Evolutionary conservation across 345 rosid species (phyloP), one percentile per base, ranked within the genome.

Genomic region (Euphorbia lathyris): DNA sequence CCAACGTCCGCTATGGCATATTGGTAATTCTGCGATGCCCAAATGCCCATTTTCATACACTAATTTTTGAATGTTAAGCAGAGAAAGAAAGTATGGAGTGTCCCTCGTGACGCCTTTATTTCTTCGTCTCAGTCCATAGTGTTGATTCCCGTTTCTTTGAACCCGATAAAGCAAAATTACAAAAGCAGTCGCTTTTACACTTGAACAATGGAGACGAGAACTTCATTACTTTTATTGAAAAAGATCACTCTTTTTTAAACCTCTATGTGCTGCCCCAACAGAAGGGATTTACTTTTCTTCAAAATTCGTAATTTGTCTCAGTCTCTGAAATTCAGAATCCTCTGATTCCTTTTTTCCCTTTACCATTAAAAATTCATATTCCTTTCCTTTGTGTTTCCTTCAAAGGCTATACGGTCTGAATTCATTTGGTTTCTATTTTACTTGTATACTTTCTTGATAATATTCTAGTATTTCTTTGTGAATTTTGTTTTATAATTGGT

Each of bases 141-240:
- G 57, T 34, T n/a, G 63, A n/a, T 67, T 79, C 63, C 42, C 42
- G 42, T 78, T 74, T 58, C 66, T 78, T 78, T 69, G 74, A 68
- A 79, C 74, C 82, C 77, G 72, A 74, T 78, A 78, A 85, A 83
- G 82, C 76, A 38, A 70, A 58, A 29, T 13, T 9, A 25, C 23
- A 65, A 56, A 68, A 75, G 53, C 22, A 30, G 38, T 70, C 76
- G 32, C 63, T 64, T 64, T 65, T 30, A 29, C 29, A 30, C 16
- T 2, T 1, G n/a, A n/a, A n/a, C 7, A 34, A 34, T 34, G 38
- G 38, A 7, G 38, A n/a, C n/a, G n/a, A n/a, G n/a, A n/a, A n/a
- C n/a, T n/a, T n/a, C n/a, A n/a, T n/a, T n/a, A n/a, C n/a, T n/a
- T n/a, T n/a, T n/a, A n/a, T n/a, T 27, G 32, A 48, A 65, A 20